Conservation (phyloP, 2,329 filamentous ascomycete genomes). For the Alternaria burnsii region DNA sequence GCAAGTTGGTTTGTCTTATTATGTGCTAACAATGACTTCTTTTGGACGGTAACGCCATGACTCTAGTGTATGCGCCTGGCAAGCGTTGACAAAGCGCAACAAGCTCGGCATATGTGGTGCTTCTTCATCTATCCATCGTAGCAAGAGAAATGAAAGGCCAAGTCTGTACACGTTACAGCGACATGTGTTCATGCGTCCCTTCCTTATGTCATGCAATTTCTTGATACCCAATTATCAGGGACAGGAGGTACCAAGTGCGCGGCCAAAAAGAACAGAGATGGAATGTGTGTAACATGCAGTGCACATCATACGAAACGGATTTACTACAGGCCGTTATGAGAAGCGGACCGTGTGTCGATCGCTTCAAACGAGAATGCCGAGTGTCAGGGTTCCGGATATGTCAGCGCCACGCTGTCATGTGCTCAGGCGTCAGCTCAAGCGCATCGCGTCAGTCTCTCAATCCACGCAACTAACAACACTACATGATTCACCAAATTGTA, state of each 20-base stretch:
- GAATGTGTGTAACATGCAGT: background rate
- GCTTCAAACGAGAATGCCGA: constrained; percentile 9
- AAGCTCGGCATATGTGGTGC: background rate
- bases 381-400: constrained; percentile 23
- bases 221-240: background rate
- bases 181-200: background rate
- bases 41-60: background rate
- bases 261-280: background rate
- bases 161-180: background rate
- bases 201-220: background rate
- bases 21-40: background rate
- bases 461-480: background rate
- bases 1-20: background rate
- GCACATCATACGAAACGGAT: background rate
- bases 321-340: background rate
- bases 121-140: too few species aligned
- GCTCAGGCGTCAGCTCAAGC: constrained; percentile 35
- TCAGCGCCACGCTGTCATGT: constrained; percentile 39
- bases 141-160: too few species aligned
- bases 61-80: background rate
- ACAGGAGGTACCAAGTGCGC: too few species aligned
- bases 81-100: background rate
- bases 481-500: constrained; percentile 12
- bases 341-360: background rate
- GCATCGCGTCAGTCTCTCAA: constrained; percentile 27